Percentiles rank a stretch among this genome's conserved stretches.
Conservation (phyloP, 2,329 filamentous ascomycete species). For the Alternaria sp. region DNA sequence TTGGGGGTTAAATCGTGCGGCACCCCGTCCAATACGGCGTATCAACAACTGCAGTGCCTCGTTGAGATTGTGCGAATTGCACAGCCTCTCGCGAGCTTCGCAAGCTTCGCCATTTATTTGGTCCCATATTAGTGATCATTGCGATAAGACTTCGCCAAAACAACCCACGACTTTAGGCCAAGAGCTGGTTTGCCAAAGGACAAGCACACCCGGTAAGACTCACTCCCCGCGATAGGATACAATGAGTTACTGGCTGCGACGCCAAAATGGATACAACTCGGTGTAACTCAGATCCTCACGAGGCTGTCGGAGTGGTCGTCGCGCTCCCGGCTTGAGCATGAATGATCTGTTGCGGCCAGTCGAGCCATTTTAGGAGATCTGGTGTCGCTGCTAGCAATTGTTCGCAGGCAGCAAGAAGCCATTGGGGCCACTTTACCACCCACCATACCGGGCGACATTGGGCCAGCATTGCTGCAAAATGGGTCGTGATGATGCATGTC, state of each 20-base stretch:
- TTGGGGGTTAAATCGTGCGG: not conserved
- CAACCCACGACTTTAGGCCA: not conserved
- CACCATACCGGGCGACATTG: conserved; percentile 36
- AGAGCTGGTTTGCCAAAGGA: not conserved
- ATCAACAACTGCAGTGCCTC: not conserved
- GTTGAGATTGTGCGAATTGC: not conserved
- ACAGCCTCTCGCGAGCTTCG: not conserved
- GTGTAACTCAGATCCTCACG: not conserved
- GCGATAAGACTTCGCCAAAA: not conserved
- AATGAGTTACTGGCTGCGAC: not conserved
- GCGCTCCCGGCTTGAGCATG: conserved; percentile 8
- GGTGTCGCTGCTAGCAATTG: conserved; percentile 30
- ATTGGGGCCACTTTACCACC: conserved; percentile 37
- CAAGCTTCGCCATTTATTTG: not conserved
- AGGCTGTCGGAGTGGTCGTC: not conserved
- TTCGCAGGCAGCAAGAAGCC: conserved; percentile 31
- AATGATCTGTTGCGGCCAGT: conserved; percentile 34
- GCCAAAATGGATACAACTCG: not conserved
- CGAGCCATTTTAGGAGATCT: conserved; percentile 36
- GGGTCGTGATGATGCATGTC: conserved; percentile 34
- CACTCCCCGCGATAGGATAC: not conserved
- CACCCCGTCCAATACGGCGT: not conserved
- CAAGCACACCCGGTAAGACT: not conserved
- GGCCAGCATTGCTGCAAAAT: conserved; percentile 35
- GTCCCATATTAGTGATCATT: not conserved